Evolutionary conservation across 148 eudicot genomes (phyloP), one percentile per base, ranked within the genome.

Genomic region (Polygonum aviculare): DNA sequence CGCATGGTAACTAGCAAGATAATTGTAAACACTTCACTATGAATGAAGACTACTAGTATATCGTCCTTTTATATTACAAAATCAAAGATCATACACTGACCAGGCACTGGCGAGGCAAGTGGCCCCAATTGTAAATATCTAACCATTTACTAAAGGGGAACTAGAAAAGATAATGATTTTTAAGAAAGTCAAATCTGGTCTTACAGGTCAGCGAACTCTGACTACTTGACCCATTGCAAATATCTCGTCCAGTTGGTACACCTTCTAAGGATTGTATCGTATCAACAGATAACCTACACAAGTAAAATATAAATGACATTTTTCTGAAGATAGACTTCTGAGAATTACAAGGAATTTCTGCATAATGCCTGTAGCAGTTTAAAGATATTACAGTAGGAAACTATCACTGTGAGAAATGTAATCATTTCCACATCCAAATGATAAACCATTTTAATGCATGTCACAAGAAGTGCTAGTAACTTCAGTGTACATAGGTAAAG

Each of bases 211-310:
- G 19, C 9, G 79, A 76, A 77, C 76, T 80, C 82, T 76, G 65
- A 79, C 78, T 75, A 75, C 71, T 38, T 55, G 59, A 51, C 55
- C 71, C 33, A 70, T 81, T 74, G 75, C 78, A 74, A 70, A 78
- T 81, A 81, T 74, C 83, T 67, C 22, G 70, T 33, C 69, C 75
- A 60, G 79, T 44, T 76, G 18, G 78, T 76, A 59, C 41, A 63
- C 78, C 83, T 75, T 76, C 82, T 49, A 78, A 67, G 26, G 80
- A 65, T 65, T 77, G 84, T 49, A 52, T 52, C 73, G 62, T 77
- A 57, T 80, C 84, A 73, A 84, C 81, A 48, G 78, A 75, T 74
- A 79, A 75, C 87, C 91, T 88, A 80, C 82, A 83, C 62, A 80
- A 76, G 79, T 79, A 67, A 70, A 77, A 72, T 39, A 15, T 63